Evolutionary conservation across 768 basidiomycete species (phyloP), one percentile per base, ranked within the genome.

Genomic region (Arthromyces matolae): DNA sequence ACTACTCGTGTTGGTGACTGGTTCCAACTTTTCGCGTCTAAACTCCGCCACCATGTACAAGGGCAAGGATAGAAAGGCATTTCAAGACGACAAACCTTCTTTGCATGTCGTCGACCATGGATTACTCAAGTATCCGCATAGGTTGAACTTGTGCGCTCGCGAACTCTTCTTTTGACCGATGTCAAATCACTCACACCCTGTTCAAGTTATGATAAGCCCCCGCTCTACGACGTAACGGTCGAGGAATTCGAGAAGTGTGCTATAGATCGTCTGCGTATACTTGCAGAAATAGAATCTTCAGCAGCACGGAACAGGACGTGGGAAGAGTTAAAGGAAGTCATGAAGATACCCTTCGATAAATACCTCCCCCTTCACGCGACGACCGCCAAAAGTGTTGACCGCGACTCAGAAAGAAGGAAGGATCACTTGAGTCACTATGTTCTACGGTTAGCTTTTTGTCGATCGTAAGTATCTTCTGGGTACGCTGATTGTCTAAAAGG

Each of bases 161-260:
- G n/a, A n/a, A n/a, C n/a, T 34, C 19, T 41, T 28, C 39, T 16
- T 42, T 9, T 42, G 14, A 38, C 43, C 19, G 29, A 27, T 41
- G 22, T 32, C n/a, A 46, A 35, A 14, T 45, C 52, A 35, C 51
- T 55, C 44, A 48, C 41, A 43, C 32, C 36, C 18, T 14, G 46
- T 18, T 22, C 8, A 45, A 96, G 93, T 66, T 98, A 99, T 61
- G 86, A 94, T 56, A 69, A 62, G 14, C 90, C 94, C 18, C 96
- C 96, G 16, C 65, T 77, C 13, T 84, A 84, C 47, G 93, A 98
- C 59, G 85, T 98, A 16, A 93, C 93, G 1, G 73, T 98, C 14
- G 96, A 98, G 63, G 89, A 97, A 53, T 99, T 99, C 56, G 96
- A 99, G 64, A 84, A 77, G 3, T 89, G 78, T 61, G 96, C 96